phyloP scores from a whole-genome alignment of 345 rosid genomes.

The Eutrema heterophyllum region DNA sequence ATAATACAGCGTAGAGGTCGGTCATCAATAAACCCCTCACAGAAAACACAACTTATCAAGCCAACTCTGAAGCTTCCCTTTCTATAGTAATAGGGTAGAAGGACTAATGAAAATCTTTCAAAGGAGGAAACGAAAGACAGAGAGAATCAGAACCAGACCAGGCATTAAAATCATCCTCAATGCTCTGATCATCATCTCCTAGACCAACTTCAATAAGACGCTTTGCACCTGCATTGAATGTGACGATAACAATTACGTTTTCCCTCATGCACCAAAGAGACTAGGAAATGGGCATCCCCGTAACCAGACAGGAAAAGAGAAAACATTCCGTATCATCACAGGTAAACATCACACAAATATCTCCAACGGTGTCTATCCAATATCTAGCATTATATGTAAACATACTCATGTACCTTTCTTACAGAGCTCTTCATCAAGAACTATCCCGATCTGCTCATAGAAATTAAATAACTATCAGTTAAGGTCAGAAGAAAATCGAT shows the following conservation, averaged over 20 bases:
- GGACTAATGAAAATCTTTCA: background rate
- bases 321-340: background rate
- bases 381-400: background rate
- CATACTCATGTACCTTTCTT: constrained; percentile 46
- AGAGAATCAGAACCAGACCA: constrained; percentile 36
- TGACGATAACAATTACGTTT: background rate
- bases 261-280: background rate
- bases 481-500: background rate
- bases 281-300: background rate
- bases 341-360: background rate
- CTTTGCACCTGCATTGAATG: constrained; percentile 53
- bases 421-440: constrained; percentile 54
- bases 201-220: constrained; percentile 71
- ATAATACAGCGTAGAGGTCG: background rate
- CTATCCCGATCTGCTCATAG: constrained; percentile 49
- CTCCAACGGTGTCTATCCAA: background rate
- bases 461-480: background rate
- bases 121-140: background rate
- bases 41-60: background rate
- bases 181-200: constrained; percentile 99
- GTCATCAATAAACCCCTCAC: background rate
- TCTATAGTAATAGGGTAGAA: background rate
- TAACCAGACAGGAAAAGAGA: background rate
- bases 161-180: constrained; percentile 89
- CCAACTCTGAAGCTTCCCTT: constrained; percentile 1